A percentile compares a stretch with the other conserved stretches of the same genome.
phyloP scores from a whole-genome alignment of 208 protist genomes.

The Porcisia hertigi region DNA sequence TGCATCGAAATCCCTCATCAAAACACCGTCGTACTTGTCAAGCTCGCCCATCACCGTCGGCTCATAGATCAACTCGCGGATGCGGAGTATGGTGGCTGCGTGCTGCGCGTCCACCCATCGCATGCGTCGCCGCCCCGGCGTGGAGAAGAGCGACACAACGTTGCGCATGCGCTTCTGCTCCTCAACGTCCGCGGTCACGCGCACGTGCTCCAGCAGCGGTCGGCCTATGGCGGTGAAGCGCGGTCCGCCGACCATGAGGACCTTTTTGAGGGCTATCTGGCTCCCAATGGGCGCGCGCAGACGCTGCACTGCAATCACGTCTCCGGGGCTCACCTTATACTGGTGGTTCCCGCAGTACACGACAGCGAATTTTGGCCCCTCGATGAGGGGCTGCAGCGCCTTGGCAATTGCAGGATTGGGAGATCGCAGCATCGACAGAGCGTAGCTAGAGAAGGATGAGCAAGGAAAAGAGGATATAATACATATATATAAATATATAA shows the following conservation, averaged over 20 bases:
- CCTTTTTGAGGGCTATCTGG: conserved; percentile 86
- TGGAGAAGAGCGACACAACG: conserved; percentile 81
- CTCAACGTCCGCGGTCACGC: conserved; percentile 83
- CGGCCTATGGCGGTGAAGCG: conserved; percentile 90
- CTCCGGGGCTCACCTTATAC: conserved; percentile 84
- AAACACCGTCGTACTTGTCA: conserved; percentile 83
- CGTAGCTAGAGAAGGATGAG: neutral
- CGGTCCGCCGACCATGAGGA: conserved; percentile 83
- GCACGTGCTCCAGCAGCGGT: conserved; percentile 66
- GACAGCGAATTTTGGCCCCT: conserved; percentile 86
- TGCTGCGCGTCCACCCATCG: conserved; percentile 82
- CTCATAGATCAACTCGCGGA: conserved; percentile 73
- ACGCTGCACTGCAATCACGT: conserved; percentile 87
- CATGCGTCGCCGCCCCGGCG: conserved; percentile 55
- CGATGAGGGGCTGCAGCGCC: conserved; percentile 50
- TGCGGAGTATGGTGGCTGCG: conserved; percentile 81
- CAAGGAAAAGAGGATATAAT: neutral
- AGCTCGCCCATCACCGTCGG: conserved; percentile 73
- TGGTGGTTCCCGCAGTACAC: conserved; percentile 87
- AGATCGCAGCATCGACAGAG: conserved; percentile 32
- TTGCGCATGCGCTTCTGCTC: conserved; percentile 92
- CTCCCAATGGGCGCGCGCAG: conserved; percentile 77
- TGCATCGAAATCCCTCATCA: conserved; percentile 46
- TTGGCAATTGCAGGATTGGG: conserved; percentile 46
- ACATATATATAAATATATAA: too few relatives aligned